Evolutionary conservation across 768 basidiomycete genomes (phyloP).

Genomic region (Tylopilus cervinicoccineus): DNA sequence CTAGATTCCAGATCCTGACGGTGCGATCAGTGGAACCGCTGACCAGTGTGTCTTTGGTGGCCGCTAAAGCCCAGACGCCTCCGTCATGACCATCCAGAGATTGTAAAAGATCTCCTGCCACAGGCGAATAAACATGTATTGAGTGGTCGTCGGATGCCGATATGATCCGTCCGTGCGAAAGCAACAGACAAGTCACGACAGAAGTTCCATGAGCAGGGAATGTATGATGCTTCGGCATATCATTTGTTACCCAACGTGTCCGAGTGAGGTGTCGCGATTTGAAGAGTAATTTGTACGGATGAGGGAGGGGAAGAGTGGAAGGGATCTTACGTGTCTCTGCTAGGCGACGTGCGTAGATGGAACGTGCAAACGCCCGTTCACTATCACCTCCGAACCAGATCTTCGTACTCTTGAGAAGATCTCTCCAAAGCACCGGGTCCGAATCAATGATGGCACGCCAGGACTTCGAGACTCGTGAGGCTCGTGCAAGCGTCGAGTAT

Average conservation of each 20-base stretch:
- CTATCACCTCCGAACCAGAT: conserved; percentile 89
- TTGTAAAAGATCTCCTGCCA: conserved; percentile 68
- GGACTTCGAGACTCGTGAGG: conserved; percentile 81
- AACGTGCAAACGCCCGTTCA: conserved; percentile 74
- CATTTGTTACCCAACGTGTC: conserved; percentile 73
- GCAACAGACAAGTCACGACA: conserved; percentile 94
- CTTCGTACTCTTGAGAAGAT: conserved; percentile 75
- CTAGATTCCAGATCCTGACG: conserved; percentile 87
- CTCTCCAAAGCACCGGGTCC: conserved; percentile 86
- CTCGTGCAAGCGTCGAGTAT: conserved; percentile 76
- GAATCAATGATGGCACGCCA: conserved; percentile 94
- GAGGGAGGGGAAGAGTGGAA: conserved; percentile 62
- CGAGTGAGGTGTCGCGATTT: conserved; percentile 82
- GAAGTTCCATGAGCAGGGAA: conserved; percentile 87
- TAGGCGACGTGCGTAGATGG: conserved; percentile 60
- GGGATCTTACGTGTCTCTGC: conserved; percentile 37
- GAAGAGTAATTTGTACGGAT: conserved; percentile 91
- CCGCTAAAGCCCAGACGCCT: conserved; percentile 95
- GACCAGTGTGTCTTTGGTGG: conserved; percentile 82
- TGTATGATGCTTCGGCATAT: conserved; percentile 68
- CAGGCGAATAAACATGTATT: conserved; percentile 91
- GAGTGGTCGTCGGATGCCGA: conserved; percentile 97
- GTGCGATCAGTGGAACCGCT: conserved; percentile 93
- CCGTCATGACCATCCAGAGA: conserved; percentile 89
- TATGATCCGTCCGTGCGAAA: conserved; percentile 93